Evolutionary conservation across 208 protist species (phyloP).

Genomic region (Trichomonas gallinae): DNA sequence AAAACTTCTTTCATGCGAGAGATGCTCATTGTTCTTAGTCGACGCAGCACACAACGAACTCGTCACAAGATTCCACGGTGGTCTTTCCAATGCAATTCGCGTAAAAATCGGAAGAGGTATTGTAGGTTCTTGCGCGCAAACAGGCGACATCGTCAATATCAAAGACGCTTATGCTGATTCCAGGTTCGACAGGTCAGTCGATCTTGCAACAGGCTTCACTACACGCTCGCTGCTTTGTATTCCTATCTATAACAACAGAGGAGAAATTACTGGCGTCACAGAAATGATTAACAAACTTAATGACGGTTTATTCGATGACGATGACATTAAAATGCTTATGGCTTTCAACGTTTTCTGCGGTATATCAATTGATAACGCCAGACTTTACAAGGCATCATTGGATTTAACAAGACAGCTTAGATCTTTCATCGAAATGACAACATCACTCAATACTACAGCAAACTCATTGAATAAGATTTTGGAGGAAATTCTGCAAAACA

Average conservation of each 20-base stretch:
- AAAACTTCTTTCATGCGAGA: not conserved
- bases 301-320: slow-evolving; percentile 23
- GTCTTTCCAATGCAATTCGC: slow-evolving; percentile 8
- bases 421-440: not conserved
- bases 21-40: not conserved
- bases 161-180: slow-evolving; percentile 42
- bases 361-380: slow-evolving; percentile 6
- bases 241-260: slow-evolving; percentile 40
- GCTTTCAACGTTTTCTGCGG: slow-evolving; percentile 25
- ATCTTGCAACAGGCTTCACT: slow-evolving; percentile 41
- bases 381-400: not conserved
- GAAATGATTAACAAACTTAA: slow-evolving; percentile 42
- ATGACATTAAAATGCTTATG: slow-evolving; percentile 27
- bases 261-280: slow-evolving; percentile 39
- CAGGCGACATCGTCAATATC: slow-evolving; percentile 39
- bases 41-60: not conserved
- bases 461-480: not conserved
- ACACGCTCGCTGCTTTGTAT: slow-evolving; percentile 44
- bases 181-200: slow-evolving; percentile 44
- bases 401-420: slow-evolving; percentile 5
- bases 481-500: not conserved
- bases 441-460: not conserved
- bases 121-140: slow-evolving; percentile 25
- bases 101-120: slow-evolving; percentile 31
- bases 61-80: slow-evolving; percentile 9